Evolutionary conservation across 2,329 filamentous ascomycete genomes (phyloP), one percentile per base, ranked within the genome.

Genomic region (Fusarium goolgardi): DNA sequence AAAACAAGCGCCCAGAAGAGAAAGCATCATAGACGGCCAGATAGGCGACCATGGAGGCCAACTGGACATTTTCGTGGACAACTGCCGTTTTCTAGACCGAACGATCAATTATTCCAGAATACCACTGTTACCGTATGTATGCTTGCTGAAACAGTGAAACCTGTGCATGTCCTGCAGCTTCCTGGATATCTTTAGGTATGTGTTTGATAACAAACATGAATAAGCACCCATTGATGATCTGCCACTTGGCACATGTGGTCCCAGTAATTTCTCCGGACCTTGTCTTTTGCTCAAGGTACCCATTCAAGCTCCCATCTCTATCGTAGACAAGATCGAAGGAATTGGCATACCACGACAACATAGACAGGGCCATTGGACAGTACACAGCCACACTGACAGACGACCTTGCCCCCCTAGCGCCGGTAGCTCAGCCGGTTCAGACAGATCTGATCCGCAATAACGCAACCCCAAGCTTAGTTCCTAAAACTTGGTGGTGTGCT

Each of bases 161-260:
- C 32, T 16, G 35, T 20, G n/a, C 34, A 40, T 51, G 18, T 52
- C 29, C 39, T 29, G 21, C 20, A 32, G 50, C 45, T 43, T 53
- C 43, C 35, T 52, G 43, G 27, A 43, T 25, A 35, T 61, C 46
- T 51, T 51, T 20, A 40, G 47, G 47, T 11, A 29, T 29, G 27
- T 25, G 52, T 27, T 49, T 18, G 41, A 44, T 29, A 29, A 10
- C 27, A 29, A 44, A n/a, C 27, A 11, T 44, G 25, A 46, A 51
- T 54, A 29, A 59, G 37, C 62, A 61, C 61, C 53, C 65, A 66
- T 67, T 67, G 58, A 69, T 65, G 46, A 56, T 54, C 54, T 73
- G 70, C 70, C 70, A 72, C 70, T 56, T 72, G 59, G 65, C 63
- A 47, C 7, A 63, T 66, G 65, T 68, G 61, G 61, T 51, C 63